Percentiles rank a stretch among this genome's conserved stretches.
Evolutionary conservation across 257 asterid species (phyloP).

Genomic region (Rauvolfia tetraphylla): DNA sequence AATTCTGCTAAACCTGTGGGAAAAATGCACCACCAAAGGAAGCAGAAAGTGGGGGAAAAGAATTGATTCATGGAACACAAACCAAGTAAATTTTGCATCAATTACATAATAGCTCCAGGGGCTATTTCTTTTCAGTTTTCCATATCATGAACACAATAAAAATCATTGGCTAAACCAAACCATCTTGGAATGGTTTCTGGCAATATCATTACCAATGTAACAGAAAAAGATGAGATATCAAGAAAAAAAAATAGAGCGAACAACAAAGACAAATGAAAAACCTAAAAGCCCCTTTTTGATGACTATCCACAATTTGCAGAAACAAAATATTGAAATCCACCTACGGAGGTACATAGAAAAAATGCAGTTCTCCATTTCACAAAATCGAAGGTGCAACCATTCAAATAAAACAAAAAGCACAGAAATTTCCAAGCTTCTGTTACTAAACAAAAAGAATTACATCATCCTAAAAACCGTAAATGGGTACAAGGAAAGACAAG

Average conservation of each 20-base stretch:
- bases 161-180: background rate
- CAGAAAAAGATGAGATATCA: too few species aligned
- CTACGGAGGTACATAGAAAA: background rate
- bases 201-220: background rate
- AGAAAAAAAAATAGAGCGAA: too few species aligned
- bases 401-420: background rate
- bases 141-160: background rate
- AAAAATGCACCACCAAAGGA: background rate
- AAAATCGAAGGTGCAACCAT: background rate
- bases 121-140: background rate
- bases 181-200: background rate
- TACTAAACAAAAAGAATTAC: background rate
- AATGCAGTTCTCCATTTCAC: background rate
- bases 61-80: background rate
- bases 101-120: background rate
- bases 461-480: background rate
- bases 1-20: background rate
- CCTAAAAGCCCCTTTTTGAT: background rate
- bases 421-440: background rate
- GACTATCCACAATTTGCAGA: background rate
- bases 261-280: background rate
- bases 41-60: background rate
- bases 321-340: background rate
- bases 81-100: background rate
- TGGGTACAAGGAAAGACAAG: background rate